Base-by-base conservation (phyloP, 2,329 filamentous ascomycete species). In the Fusarium nelsonii region DNA sequence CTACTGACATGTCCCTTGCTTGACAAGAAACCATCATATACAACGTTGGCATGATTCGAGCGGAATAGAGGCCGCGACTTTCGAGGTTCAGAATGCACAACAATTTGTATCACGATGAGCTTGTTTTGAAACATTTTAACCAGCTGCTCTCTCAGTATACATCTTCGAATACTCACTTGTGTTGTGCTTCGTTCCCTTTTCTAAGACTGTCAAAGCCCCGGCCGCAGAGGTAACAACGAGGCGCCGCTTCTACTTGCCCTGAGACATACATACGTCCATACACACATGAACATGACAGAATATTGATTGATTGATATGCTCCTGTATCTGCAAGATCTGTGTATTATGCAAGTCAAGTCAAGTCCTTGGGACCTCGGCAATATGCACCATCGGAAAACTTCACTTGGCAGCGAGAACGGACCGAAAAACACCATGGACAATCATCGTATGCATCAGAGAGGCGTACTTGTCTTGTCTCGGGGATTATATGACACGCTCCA, bases 51-150 rank as follows among this genome's bases (percentile, higher is more conserved):
- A 18, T 11, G 16, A 4, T 30, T 30, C 1, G 8, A 20, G 40
- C 30, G 40, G 52, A 46, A 52, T 30, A 23, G 9, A 23, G n/a
- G 2, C 39, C 28, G 32, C 28, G 23, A 32, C 20, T 18, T 9
- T 45, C 14, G 7, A 4, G 11, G 2, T 12, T 37, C 4, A 14
- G 7, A 6, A 20, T 2, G 87, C 66, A 91, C 90, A 8, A 89
- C 90, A 54, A 90, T 90, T 68, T 90, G 91, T 34, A 93, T 93
- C 78, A 91, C 90, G 2, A 87, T 88, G 16, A 76, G 92, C 26
- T 77, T 92, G 8, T 73, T 92, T 3, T 88, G 92, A 73, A 90
- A 92, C 65, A 86, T 82, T 0, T 87, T 87, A 52, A 74, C 82
- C 7, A 79, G 83, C 4, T 71, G 74, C 10, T 78, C 84, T 28